Base-by-base conservation (phyloP, 805 yeast species). In the Sugiyamaella boreocaroliniensis region DNA sequence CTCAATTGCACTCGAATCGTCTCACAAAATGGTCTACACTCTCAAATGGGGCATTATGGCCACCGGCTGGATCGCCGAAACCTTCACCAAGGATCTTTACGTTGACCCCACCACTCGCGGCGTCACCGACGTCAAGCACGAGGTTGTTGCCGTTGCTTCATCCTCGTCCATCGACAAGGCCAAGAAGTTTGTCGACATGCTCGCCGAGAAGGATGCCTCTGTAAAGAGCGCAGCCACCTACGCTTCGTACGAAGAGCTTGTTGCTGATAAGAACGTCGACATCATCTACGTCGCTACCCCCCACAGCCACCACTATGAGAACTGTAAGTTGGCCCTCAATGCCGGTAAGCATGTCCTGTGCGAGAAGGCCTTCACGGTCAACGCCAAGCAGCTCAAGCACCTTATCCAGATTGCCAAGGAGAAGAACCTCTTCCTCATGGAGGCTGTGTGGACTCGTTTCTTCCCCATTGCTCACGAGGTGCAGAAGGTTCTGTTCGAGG, bases 281-380 rank as follows among this genome's bases (percentile, higher is more conserved):
- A 68, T 74, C n/a, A 70, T 80, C 41, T 80, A 80, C 58, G 67
- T 80, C 40, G 83, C 81, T 2, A 70, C 80, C 9, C 83, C 83
- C 2, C 83, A 80, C 66, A 66, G 72, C 14, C 67, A 71, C 59
- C 84, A 80, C 62, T 70, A 73, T 49, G 76, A 74, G 43, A 76
- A 73, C 54, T 74, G 74, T 7, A 61, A 71, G 49, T 57, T 63
- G 45, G 77, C 80, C 8, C 65, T 79, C 50, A 61, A 68, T 16
- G 68, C 72, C 44, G 77, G 74, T 19, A 75, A 76, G 55, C 77
- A 78, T 61, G 80, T 79, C 18, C 66, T 80, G 46, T 76, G 80
- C 59, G 84, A 80, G 55, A 80, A 80, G 61, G 80, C 83, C 7
- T 66, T 78, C 57, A 74, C 80, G 1, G 71, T 80, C 48, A 79